Base-by-base conservation (phyloP, 805 yeast genomes). In the Spathaspora sp. region DNA sequence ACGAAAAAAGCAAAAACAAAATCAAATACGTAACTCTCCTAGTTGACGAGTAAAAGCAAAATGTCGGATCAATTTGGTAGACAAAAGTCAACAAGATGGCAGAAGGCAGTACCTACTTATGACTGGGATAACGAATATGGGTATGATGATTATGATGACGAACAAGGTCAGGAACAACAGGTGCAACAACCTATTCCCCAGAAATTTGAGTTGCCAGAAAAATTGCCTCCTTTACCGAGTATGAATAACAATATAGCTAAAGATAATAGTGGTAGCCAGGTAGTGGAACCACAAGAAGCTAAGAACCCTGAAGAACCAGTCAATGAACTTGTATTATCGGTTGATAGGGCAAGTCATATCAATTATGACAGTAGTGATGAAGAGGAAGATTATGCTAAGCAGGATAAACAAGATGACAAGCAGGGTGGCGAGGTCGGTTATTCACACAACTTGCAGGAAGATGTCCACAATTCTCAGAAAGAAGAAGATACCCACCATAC, bases 21-120 rank as follows among this genome's bases (percentile, higher is more conserved):
- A 14, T n/a, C 12, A 31, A 31, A 35, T 11, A 35, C 16, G 40
- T 14, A 12, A 35, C 40, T 11, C 40, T 4, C 18, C 17, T 35
- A 32, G 3, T 35, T 4, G 40, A 35, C 40, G 17, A 11, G 26
- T 12, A 43, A 6, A 23, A 14, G 40, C 38, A 32, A 4, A 23
- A 66, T 66, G 70, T 35, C 65, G 18, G 77, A 72, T 46, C 65
- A 67, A 47, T 70, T 74, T 55, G 76, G 68, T 28, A 67, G 79
- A 59, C 78, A 73, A 51, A 67, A 66, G 46, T 73, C 77, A 38
- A 65, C 76, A 6, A 61, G 79, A 47, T 74, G 78, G 78, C 76
- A 67, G 10, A 69, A 68, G 49, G 72, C 78, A 6, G 70, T 68
- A 5, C 79, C 78, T 11, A 39, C 47, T 2, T 49, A 49, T 39